A percentile compares a stretch with the other conserved stretches of the same genome.
Evolutionary conservation across 2,329 filamentous ascomycete species (phyloP).

Genomic region (Nigrospora oryzae): DNA sequence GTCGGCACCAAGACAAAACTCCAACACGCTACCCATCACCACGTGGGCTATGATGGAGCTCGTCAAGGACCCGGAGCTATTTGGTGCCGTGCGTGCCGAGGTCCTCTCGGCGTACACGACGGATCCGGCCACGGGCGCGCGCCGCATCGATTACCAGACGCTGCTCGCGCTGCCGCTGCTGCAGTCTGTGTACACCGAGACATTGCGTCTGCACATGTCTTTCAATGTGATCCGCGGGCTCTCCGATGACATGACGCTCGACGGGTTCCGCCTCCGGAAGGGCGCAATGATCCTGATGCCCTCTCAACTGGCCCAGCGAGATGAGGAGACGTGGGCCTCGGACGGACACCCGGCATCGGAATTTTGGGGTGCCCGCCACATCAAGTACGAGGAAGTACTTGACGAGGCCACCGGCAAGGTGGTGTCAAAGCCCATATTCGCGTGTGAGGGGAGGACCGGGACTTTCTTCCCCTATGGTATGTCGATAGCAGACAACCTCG

Average conservation of each 20-base stretch:
- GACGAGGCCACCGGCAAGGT: neutral
- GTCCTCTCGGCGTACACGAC: constrained; percentile 2
- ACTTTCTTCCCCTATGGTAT: neutral
- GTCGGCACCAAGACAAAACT: constrained; percentile 9
- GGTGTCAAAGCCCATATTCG: neutral
- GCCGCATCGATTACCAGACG: constrained; percentile 8
- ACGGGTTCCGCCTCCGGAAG: constrained; percentile 8
- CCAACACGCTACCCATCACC: constrained; percentile 18
- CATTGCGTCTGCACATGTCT: constrained; percentile 14
- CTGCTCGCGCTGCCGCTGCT: constrained; percentile 14
- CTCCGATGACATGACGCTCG: constrained; percentile 5
- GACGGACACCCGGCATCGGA: constrained; percentile 10
- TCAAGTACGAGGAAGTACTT: neutral
- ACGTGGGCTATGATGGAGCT: constrained; percentile 20
- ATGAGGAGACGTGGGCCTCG: constrained; percentile 9
- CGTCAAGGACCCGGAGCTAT: constrained; percentile 11
- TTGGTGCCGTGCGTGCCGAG: constrained; percentile 12
- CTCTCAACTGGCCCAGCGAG: constrained; percentile 12
- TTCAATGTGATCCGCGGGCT: constrained; percentile 16
- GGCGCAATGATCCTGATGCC: constrained; percentile 13
- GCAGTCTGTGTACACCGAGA: constrained; percentile 17
- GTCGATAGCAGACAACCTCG: neutral
- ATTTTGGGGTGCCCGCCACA: constrained; percentile 11
- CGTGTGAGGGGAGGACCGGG: neutral
- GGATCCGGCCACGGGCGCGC: constrained; percentile 6